Evolutionary conservation across 192 early-diverging fungal species (phyloP).

Genomic region (Dissophora globulifera): DNA sequence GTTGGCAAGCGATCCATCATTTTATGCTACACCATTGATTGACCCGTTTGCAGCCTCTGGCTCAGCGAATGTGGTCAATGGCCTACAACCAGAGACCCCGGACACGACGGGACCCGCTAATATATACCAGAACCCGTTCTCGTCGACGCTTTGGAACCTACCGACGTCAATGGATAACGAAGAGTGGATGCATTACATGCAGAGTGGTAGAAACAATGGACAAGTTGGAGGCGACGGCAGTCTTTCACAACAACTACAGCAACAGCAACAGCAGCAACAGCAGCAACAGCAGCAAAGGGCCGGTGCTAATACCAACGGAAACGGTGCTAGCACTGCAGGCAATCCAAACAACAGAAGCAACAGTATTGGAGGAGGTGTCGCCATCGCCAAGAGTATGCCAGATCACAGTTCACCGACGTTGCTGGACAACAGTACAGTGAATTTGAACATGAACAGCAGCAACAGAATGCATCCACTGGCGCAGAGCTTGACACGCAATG

Average conservation of each 20-base stretch:
- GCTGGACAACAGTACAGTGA: conserved; percentile 24
- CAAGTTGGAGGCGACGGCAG: neutral
- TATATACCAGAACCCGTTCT: conserved; percentile 43
- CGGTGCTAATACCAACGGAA: neutral
- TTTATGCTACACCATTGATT: conserved; percentile 12
- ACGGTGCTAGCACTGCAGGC: too few relatives aligned
- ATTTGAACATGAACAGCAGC: neutral
- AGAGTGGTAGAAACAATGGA: conserved; percentile 16
- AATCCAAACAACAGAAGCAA: neutral
- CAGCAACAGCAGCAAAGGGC: conserved; percentile 1
- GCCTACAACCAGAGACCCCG: neutral
- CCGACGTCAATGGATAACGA: conserved; percentile 42
- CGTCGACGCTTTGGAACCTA: conserved; percentile 30
- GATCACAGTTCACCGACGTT: conserved; percentile 12
- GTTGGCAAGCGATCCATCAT: conserved; percentile 1
- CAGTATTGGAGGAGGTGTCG: neutral
- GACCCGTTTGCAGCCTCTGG: conserved; percentile 41
- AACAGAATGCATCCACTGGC: conserved; percentile 26
- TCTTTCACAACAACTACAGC: conserved; percentile 3
- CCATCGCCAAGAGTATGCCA: neutral
- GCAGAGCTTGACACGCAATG: conserved; percentile 32
- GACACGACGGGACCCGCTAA: neutral
- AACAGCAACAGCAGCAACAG: conserved; percentile 7
- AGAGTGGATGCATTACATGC: conserved; percentile 50
- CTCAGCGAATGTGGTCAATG: conserved; percentile 2